These are phyloP conservation scores for Saturnispora besseyi DNA, from an alignment of 805 yeast genomes.

Conservation along the genomic window DNA sequence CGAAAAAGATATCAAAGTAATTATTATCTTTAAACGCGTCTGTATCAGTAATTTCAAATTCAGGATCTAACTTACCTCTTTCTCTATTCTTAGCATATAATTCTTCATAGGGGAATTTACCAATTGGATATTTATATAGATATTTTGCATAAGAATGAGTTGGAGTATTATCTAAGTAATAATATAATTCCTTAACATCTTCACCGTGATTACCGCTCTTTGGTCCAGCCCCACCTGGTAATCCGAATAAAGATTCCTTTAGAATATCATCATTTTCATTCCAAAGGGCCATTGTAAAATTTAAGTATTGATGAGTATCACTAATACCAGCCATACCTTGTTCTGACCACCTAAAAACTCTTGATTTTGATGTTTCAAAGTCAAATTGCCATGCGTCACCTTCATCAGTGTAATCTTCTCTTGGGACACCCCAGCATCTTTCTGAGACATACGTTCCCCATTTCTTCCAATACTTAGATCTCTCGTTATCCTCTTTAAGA, in stretches of 20 bases:
- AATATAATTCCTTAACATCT: slow-evolving; percentile 82
- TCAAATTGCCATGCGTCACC: slow-evolving; percentile 94
- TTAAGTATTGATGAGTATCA: slow-evolving; percentile 70
- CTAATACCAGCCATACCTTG: slow-evolving; percentile 89
- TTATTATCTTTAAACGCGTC: slow-evolving; percentile 60
- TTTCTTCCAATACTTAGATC: slow-evolving; percentile 58
- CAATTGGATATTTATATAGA: slow-evolving; percentile 87
- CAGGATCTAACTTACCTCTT: slow-evolving; percentile 59
- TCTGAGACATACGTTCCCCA: slow-evolving; percentile 93
- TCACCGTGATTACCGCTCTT: slow-evolving; percentile 83
- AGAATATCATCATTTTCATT: slow-evolving; percentile 78
- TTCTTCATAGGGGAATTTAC: slow-evolving; percentile 71
- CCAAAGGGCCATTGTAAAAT: slow-evolving; percentile 83
- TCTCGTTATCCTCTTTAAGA: slow-evolving; percentile 32
- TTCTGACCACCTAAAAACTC: slow-evolving; percentile 92
- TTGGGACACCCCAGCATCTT: slow-evolving; percentile 78
- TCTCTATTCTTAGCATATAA: slow-evolving; percentile 58
- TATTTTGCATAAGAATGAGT: slow-evolving; percentile 89
- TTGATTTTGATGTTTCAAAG: slow-evolving; percentile 70
- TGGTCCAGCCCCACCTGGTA: slow-evolving; percentile 67
- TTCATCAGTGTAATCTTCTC: slow-evolving; percentile 78
- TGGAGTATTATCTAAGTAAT: slow-evolving; percentile 85
- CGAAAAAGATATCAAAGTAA: slow-evolving; percentile 83
- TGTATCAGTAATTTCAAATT: slow-evolving; percentile 79
- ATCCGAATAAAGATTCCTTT: slow-evolving; percentile 80